phyloP scores from a whole-genome alignment of 1,284 basidiomycete genomes.

The Singerocomus inundabilis region DNA sequence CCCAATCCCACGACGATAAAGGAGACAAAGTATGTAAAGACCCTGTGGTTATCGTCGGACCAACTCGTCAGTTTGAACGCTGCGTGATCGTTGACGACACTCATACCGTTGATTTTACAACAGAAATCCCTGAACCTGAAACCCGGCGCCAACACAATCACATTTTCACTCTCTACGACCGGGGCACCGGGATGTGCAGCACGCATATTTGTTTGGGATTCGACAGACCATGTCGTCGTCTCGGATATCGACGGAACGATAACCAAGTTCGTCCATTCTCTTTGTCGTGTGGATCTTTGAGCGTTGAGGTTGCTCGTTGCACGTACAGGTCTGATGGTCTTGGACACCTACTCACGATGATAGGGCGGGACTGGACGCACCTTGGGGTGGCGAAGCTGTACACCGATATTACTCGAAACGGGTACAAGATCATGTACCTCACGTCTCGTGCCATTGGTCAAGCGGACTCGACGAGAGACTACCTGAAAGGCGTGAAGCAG shows the following conservation, averaged over 20 bases:
- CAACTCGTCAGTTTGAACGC: constrained; percentile 57
- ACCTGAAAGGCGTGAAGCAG: constrained; percentile 93
- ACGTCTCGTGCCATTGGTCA: constrained; percentile 98
- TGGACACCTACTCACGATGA: constrained; percentile 97
- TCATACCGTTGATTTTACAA: constrained; percentile 1
- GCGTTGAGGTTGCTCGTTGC: background rate
- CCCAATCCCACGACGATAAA: constrained; percentile 9
- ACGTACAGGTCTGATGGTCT: constrained; percentile 85
- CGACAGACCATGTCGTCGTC: constrained; percentile 85
- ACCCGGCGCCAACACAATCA: constrained; percentile 88
- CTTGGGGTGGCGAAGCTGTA: constrained; percentile 97
- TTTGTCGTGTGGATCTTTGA: background rate
- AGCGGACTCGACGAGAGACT: constrained; percentile 95
- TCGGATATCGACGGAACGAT: constrained; percentile 99
- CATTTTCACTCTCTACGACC: constrained; percentile 92
- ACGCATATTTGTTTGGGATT: constrained; percentile 95
- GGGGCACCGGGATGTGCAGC: constrained; percentile 88
- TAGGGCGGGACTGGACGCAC: constrained; percentile 99
- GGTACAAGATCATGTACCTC: constrained; percentile 98
- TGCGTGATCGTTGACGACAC: background rate
- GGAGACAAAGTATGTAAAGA: constrained; percentile 80
- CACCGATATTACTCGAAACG: constrained; percentile 94
- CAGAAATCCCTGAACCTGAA: constrained; percentile 87
- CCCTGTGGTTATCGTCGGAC: constrained; percentile 82
- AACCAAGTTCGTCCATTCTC: constrained; percentile 71